phyloP scores from a whole-genome alignment of 371 early-diverging fungal species.

The Mortierella polycephala region DNA sequence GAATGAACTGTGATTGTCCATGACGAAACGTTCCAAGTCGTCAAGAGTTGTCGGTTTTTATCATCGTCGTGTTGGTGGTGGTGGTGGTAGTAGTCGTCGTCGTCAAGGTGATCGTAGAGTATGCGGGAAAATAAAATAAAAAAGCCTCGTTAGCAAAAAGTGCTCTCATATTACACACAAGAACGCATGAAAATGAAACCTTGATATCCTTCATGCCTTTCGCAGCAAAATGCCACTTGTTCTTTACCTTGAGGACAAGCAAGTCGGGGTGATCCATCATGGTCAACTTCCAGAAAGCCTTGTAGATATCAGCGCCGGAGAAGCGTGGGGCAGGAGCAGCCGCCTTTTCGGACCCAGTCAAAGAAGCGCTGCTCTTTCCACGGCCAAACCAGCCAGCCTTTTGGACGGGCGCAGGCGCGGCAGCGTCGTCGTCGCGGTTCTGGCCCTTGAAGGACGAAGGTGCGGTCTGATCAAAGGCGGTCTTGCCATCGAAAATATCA shows the following conservation, averaged over 20 bases:
- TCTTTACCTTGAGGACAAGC: conserved; percentile 61
- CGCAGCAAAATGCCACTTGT: too few relatives aligned
- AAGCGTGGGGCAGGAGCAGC: conserved; percentile 38
- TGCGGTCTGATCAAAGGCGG: conserved; percentile 49
- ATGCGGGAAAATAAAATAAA: neutral
- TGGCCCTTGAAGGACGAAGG: conserved; percentile 57
- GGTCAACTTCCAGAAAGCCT: conserved; percentile 57
- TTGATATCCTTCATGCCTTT: neutral
- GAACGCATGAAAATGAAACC: neutral
- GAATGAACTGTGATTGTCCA: conserved; percentile 64
- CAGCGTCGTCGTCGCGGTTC: conserved; percentile 43
- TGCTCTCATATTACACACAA: neutral
- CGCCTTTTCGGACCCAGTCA: conserved; percentile 6
- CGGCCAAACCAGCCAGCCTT: conserved; percentile 54
- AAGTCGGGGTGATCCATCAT: conserved; percentile 76
- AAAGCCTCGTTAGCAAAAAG: neutral
- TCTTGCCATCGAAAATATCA: conserved; percentile 62
- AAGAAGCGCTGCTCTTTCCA: conserved; percentile 21
- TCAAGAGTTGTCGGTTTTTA: neutral
- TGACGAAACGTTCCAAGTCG: neutral
- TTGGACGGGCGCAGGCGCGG: conserved; percentile 37
- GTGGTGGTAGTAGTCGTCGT: too few relatives aligned
- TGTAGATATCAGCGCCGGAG: conserved; percentile 39
- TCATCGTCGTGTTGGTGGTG: neutral
- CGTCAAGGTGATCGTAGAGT: too few relatives aligned